Base-by-base conservation (phyloP, 345 rosid species). In the Syzygium jambos region DNA sequence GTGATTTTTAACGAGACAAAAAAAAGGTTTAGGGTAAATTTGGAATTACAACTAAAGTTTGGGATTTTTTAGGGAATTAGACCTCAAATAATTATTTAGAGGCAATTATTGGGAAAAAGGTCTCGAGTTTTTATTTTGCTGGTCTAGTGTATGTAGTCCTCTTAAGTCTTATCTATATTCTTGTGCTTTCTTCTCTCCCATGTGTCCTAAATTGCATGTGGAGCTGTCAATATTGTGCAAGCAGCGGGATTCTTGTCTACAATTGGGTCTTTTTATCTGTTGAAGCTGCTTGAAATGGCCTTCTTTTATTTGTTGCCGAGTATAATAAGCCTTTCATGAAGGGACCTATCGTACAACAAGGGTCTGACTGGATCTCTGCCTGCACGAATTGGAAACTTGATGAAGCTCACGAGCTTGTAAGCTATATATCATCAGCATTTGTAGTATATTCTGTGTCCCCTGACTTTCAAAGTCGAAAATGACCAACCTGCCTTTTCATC, bases 271-370 rank as follows among this genome's bases (percentile, higher is more conserved):
- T 0, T 0, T 73, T 19, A 73, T 19, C 80, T 73, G 80, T 73
- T 73, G 38, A 34, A 38, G 80, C 80, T 73, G 27, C 80, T 22
- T 73, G 49, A 73, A 38, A 9, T 73, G 49, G 80, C 23, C 80
- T 73, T 38, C 14, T 5, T 43, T 73, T 0, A 73, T 43, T 19
- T 21, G 27, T 73, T 73, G 12, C 27, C 2, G 80, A 73, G 49
- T 73, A 38, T 38, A 1, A 38, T 11, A 34, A 73, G 84, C 52
- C 83, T 93, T 29, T 56, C 54, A 12, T 92, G 22, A 84, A 98
- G 99, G 94, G 99, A 96, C 93, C 91, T 98, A 87, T 96, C 99
- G 16, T 94, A 88, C 91, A 98, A 96, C 91, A 49, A 86, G 80
- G 92, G 82, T 59, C 90, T 98, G 65, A 84, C 49, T 13, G 99